Percentiles rank a stretch among this genome's conserved stretches.
Evolutionary conservation across 495 filamentous ascomycete genomes (phyloP).

Genomic region (Xylona heveae): DNA sequence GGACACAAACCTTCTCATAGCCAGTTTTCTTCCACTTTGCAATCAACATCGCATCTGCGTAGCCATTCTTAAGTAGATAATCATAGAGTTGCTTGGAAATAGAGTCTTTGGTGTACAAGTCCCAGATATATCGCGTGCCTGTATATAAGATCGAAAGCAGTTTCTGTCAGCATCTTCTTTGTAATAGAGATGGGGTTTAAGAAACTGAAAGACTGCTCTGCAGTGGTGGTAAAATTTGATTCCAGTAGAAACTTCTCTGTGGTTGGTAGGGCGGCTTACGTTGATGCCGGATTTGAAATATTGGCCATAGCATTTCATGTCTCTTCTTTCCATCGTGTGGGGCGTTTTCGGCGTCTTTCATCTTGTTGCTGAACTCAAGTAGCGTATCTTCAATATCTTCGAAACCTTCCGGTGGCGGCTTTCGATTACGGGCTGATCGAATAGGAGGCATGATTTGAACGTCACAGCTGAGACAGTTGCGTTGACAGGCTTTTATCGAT

Average conservation of each 20-base stretch:
- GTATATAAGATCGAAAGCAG: no score
- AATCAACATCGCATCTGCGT: conserved; percentile 85
- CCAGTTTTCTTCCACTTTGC: conserved; percentile 99
- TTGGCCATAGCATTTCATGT: conserved; percentile 84
- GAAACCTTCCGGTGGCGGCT: conserved; percentile 88
- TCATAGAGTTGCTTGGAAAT: conserved; percentile 84
- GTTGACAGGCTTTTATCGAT: no score
- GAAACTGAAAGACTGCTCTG: no score
- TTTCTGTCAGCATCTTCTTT: no score
- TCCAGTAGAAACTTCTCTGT: no score
- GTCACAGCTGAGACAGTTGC: no score
- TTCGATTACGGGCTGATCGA: conserved; percentile 52
- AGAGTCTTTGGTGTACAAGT: conserved; percentile 90
- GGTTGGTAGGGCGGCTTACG: conserved; percentile 36
- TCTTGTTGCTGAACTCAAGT: conserved; percentile 87
- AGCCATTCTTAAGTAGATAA: conserved; percentile 89
- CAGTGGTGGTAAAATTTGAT: no score
- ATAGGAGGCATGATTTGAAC: conserved; percentile 87
- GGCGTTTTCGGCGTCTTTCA: conserved; percentile 90
- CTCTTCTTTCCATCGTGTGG: conserved; percentile 58
- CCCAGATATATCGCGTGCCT: conserved; percentile 83
- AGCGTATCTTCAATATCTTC: conserved; percentile 93
- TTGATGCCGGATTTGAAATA: conserved; percentile 95
- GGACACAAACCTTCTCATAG: conserved; percentile 67
- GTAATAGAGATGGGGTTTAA: no score